Evolutionary conservation across 2,329 filamentous ascomycete genomes (phyloP), one percentile per base, ranked within the genome.

Genomic region (Trichoderma arundinaceum): DNA sequence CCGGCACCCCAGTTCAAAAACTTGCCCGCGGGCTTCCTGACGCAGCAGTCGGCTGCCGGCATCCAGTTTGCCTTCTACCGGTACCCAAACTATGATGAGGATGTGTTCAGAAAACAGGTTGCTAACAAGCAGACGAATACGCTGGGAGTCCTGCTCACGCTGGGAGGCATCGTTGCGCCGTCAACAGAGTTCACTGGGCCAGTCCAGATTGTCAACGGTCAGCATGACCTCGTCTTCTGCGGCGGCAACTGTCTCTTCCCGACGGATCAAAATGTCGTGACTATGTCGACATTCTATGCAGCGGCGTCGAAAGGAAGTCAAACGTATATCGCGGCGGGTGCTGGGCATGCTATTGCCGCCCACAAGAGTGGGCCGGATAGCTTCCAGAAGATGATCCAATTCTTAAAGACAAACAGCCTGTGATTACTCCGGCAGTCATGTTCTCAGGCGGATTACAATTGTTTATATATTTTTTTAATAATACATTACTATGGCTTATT

Each of bases 31-130:
- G 56, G 56, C 12, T 59, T 48, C 43, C 17, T 59, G 41, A 59
- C 56, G 32, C 56, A 59, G 56, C 32, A 59, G 43, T 59, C 56
- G 28, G 56, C 56, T 35, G 13, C 56, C 43, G 56, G 56, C 2
- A 59, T 59, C 32, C 56, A 59, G 12, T 59, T 59, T 48, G 56
- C 56, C 43, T 59, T 59, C 43, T 59, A 59, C 56, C 43, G 56
- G 7, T 59, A 48, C 17, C 43, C 56, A 48, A 59, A 59, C 32
- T 59, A 48, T 22, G 56, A 59, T 17, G 28, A 59, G 17, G 32
- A 38, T 13, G 32, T 38, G 3, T 59, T 59, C 43, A 38, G 17
- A 3, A 38, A 38, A n/a, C 56, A 59, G 9, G 56, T 59, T 32
- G 43, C 56, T 12, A 38, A 28, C 56, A 59, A 59, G 56, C 43